A percentile compares a stretch with the other conserved stretches of the same genome.
These are phyloP conservation scores for Linaria vulgaris DNA, from an alignment of 257 asterid species.

Conservation along the genomic window DNA sequence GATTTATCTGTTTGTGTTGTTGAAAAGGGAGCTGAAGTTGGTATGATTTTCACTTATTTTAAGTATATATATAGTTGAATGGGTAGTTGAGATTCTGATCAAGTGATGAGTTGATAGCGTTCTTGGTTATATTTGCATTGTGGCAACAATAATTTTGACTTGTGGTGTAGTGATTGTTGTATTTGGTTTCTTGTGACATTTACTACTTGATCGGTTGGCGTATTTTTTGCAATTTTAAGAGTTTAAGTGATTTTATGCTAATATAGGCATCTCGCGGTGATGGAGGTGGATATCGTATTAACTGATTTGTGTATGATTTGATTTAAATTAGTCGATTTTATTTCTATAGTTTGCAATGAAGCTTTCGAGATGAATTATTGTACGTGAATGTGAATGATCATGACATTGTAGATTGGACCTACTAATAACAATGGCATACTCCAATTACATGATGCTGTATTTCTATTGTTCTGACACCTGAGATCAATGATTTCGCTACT, in stretches of 20 bases:
- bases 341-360: background rate
- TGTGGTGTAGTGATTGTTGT: background rate
- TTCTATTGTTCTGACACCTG: no score
- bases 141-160: background rate
- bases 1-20: conserved; percentile 91
- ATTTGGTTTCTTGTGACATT: background rate
- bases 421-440: background rate
- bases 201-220: background rate
- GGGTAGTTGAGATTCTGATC: conserved; percentile 7
- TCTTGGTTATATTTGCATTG: background rate
- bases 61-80: background rate
- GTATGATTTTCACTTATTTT: conserved; percentile 34
- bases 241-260: no score
- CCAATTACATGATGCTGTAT: no score
- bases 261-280: no score
- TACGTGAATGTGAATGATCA: conserved; percentile 2
- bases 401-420: conserved; percentile 2
- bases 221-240: no score
- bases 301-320: no score
- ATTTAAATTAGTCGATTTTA: no score
- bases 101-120: conserved; percentile 13
- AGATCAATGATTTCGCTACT: no score
- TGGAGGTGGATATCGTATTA: no score
- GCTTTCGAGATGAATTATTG: background rate
- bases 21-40: conserved; percentile 98